Evolutionary conservation across 305 asterid genomes (phyloP), one percentile per base, ranked within the genome.

Genomic region (Withania somnifera): DNA sequence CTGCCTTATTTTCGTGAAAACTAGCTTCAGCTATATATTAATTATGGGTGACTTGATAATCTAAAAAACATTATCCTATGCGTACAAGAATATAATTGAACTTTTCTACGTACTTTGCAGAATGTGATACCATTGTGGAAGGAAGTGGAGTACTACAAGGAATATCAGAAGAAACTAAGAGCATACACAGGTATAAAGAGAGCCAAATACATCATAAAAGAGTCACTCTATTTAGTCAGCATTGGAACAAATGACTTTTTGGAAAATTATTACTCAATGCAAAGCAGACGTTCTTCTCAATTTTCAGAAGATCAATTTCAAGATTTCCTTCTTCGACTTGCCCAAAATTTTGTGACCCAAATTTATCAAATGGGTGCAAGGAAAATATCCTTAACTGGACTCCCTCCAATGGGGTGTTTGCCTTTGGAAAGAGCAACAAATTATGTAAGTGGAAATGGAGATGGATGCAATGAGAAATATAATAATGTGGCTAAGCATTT

Each of bases 361-460:
- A 81, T 95, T 1, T 93, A 95, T 76, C 57, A 28, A 0, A 26
- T 93, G 67, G 99, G 99, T 13, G 97, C 94, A 2, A 87, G 95
- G 2, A 94, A 94, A 81, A 89, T 94, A 42, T 89, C 91, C 7
- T 60, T 94, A 19, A 87, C 93, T 14, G 97, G 95, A 56, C 88
- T 94, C 20, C 97, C 97, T 2, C 98, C 98, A 34, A 94, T 94
- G 95, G 98, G 98, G 1, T 94, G 98, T 79, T 77, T 94, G 54
- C 98, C 98, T 2, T 58, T 94, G 82, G 99, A 95, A 85, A 91
- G 99, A 88, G 67, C 93, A 13, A 91, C 94, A 9, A 95, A 91
- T 28, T 92, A 78, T 60, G 56, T 93, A 3, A 86, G 86, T 79
- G 98, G 98, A 53, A 85, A 87, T 51, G 99, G 99, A 20, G 85